These are phyloP conservation scores for Vaccinium myrtillus DNA, from an alignment of 148 eudicot genomes.

Conservation along the genomic window DNA sequence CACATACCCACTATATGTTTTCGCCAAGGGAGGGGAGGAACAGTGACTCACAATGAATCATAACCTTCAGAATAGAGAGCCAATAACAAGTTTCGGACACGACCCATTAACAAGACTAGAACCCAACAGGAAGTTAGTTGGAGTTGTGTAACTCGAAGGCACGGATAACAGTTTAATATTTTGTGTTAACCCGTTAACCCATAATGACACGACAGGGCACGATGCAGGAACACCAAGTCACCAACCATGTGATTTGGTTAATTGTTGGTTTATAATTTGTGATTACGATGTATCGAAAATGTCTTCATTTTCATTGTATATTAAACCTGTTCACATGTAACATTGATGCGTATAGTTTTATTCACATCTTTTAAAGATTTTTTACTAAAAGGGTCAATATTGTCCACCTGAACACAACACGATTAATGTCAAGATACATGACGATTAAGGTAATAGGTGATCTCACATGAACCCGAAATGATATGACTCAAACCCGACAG, in stretches of 20 bases:
- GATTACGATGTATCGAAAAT: background rate
- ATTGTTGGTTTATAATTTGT: background rate
- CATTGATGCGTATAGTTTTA: background rate
- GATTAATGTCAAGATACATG: background rate
- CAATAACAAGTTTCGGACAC: background rate
- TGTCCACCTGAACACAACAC: background rate
- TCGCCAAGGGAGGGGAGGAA: background rate
- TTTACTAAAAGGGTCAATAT: background rate
- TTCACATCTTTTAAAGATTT: background rate
- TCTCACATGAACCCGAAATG: background rate
- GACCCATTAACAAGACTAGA: background rate
- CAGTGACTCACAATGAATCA: background rate
- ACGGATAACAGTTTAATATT: too few relatives aligned
- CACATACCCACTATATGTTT: background rate
- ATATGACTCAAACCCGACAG: background rate
- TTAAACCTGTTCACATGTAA: background rate
- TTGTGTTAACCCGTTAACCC: background rate
- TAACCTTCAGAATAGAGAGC: background rate
- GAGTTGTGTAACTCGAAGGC: background rate
- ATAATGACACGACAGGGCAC: background rate
- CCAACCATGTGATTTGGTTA: background rate
- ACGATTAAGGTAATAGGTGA: background rate
- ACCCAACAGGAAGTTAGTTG: background rate
- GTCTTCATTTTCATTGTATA: background rate
- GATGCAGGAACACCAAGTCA: background rate